These are phyloP conservation scores for Syzygium syzygioides DNA, from an alignment of 441 rosid species.

Conservation along the genomic window DNA sequence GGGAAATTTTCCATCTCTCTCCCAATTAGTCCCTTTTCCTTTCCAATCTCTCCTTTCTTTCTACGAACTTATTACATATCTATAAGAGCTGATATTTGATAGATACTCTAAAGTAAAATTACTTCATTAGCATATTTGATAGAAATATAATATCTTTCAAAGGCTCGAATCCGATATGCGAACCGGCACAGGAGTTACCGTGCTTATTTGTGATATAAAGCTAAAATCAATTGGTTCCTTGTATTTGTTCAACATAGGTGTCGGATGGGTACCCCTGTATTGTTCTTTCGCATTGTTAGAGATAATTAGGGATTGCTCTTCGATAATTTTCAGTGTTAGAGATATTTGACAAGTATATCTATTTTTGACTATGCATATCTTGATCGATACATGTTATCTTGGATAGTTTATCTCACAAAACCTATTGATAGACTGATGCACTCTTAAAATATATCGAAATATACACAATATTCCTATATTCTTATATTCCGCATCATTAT, in stretches of 20 bases:
- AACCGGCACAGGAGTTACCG: background rate
- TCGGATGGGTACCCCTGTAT: background rate
- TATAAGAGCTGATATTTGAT: background rate
- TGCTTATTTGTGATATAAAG: background rate
- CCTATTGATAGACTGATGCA: no score
- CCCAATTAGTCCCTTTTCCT: background rate
- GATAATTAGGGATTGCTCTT: no score
- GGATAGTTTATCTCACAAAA: no score
- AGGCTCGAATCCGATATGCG: accelerated
- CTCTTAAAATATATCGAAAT: no score
- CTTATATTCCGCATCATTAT: no score
- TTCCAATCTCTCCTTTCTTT: background rate
- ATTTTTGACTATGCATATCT: no score
- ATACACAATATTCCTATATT: no score
- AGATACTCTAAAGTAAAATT: background rate
- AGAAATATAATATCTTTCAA: background rate
- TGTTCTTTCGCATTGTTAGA: background rate
- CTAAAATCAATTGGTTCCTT: background rate
- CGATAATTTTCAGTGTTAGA: no score
- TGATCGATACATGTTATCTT: no score
- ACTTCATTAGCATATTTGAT: background rate
- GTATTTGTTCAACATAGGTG: background rate
- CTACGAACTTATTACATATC: background rate
- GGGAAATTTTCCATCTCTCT: background rate
- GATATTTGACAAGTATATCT: no score